Evolutionary conservation across 2,329 filamentous ascomycete genomes (phyloP).

Genomic region (Cytospora paraplurivora): DNA sequence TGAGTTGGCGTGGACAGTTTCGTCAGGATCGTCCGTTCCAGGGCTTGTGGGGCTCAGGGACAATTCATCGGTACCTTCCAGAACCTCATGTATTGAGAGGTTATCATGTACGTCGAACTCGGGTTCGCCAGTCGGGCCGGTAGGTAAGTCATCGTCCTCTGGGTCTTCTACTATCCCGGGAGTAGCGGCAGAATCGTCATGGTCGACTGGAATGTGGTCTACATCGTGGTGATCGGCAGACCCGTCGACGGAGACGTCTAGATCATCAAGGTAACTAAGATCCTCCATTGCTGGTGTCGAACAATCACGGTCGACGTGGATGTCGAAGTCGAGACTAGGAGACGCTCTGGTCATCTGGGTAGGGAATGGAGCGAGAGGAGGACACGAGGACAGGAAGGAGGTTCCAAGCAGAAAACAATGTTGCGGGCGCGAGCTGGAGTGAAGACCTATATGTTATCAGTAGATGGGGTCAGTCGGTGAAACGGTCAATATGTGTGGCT

Average conservation of each 20-base stretch:
- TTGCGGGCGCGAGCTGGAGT: background rate
- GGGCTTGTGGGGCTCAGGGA: slow-evolving; percentile 30
- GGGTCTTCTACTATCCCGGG: background rate
- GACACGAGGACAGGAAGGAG: background rate
- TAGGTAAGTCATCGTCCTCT: slow-evolving; percentile 22
- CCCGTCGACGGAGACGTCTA: slow-evolving; percentile 13
- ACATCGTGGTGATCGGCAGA: slow-evolving; percentile 3
- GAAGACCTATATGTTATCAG: background rate
- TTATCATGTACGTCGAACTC: slow-evolving; percentile 18
- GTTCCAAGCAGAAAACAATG: slow-evolving; percentile 1
- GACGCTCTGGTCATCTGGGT: slow-evolving; percentile 24
- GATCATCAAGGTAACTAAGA: slow-evolving; percentile 24
- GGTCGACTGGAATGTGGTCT: slow-evolving; percentile 9
- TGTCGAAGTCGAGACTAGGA: slow-evolving; percentile 48
- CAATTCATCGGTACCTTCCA: slow-evolving; percentile 30
- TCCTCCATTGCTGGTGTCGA: slow-evolving; percentile 44
- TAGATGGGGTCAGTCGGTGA: background rate
- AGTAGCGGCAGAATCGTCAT: slow-evolving; percentile 11
- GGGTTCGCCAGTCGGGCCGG: background rate
- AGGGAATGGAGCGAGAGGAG: background rate
- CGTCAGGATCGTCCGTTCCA: slow-evolving; percentile 27
- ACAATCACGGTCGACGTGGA: slow-evolving; percentile 51
- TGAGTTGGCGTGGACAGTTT: slow-evolving; percentile 22
- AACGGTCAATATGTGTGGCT: background rate
- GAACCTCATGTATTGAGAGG: slow-evolving; percentile 26